Percentiles rank a stretch among this genome's conserved stretches.
Evolutionary conservation across 306 rosid genomes (phyloP).

Genomic region (Cicer judaicum): DNA sequence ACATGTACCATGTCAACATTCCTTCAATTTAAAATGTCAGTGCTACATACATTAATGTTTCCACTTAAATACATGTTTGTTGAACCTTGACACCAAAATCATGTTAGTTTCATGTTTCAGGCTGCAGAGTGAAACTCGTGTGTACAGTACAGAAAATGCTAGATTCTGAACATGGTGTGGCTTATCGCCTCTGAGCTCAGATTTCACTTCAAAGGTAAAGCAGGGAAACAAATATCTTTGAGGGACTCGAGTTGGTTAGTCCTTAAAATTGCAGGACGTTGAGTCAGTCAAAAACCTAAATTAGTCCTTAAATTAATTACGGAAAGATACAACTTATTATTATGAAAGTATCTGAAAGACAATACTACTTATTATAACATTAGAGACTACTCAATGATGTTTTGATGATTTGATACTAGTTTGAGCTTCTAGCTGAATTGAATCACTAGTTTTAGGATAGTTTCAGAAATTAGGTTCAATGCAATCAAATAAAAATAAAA

Average conservation of each 20-base stretch:
- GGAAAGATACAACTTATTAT: too few species aligned
- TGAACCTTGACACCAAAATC: neutral
- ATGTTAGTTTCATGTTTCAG: conserved; percentile 42
- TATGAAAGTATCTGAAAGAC: too few species aligned
- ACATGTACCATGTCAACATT: neutral
- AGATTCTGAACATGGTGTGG: conserved; percentile 72
- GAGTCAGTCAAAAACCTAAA: too few species aligned
- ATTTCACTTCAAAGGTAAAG: neutral
- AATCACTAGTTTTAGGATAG: neutral
- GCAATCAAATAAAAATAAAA: neutral
- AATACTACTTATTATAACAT: too few species aligned
- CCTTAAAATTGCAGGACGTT: too few species aligned
- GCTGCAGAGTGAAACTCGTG: conserved; percentile 59
- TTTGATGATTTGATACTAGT: too few species aligned
- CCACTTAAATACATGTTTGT: neutral
- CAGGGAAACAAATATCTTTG: neutral
- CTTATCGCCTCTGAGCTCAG: conserved; percentile 41
- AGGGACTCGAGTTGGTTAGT: neutral
- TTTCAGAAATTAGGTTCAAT: conserved; percentile 35
- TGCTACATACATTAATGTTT: too few species aligned
- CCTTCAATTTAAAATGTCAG: too few species aligned
- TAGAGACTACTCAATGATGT: too few species aligned
- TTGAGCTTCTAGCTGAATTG: too few species aligned
- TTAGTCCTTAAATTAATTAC: too few species aligned
- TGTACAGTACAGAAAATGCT: too few species aligned